phyloP scores from a whole-genome alignment of 1,284 basidiomycete genomes.

The Malassezia restricta region DNA sequence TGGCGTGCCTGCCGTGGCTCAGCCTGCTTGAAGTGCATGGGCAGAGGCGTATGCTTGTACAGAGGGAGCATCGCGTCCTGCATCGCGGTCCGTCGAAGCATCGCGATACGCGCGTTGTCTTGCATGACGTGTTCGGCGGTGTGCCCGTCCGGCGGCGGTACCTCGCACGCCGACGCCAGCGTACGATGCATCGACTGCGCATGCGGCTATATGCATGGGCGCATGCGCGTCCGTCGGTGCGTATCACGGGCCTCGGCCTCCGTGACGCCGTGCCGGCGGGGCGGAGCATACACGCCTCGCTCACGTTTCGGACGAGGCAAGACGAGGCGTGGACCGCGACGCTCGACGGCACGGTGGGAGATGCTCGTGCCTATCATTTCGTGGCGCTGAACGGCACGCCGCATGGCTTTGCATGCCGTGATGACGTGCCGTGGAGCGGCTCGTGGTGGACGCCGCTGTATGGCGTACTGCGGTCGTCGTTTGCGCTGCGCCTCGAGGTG shows the following conservation, averaged over 20 bases:
- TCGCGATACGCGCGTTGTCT: neutral
- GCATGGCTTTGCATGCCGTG: neutral
- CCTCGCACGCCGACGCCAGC: neutral
- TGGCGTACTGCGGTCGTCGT: too few species aligned
- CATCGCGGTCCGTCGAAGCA: neutral
- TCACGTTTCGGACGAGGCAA: neutral
- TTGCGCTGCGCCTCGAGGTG: too few species aligned
- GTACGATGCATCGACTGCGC: neutral
- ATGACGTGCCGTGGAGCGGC: neutral
- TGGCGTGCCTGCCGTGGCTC: neutral
- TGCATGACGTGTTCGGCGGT: neutral
- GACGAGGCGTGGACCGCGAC: neutral
- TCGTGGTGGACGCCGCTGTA: too few species aligned
- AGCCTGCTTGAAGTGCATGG: neutral
- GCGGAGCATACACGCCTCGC: neutral
- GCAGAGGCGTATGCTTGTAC: neutral
- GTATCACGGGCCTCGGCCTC: neutral
- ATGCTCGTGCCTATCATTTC: neutral
- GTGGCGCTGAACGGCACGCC: neutral
- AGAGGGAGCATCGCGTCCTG: constrained; percentile 1
- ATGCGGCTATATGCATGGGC: neutral
- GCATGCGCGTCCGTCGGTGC: neutral
- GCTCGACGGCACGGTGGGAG: neutral
- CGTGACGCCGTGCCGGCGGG: neutral
- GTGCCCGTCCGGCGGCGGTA: neutral